Conservation (phyloP, 495 filamentous ascomycete species). For the Margaritispora aquatica region DNA sequence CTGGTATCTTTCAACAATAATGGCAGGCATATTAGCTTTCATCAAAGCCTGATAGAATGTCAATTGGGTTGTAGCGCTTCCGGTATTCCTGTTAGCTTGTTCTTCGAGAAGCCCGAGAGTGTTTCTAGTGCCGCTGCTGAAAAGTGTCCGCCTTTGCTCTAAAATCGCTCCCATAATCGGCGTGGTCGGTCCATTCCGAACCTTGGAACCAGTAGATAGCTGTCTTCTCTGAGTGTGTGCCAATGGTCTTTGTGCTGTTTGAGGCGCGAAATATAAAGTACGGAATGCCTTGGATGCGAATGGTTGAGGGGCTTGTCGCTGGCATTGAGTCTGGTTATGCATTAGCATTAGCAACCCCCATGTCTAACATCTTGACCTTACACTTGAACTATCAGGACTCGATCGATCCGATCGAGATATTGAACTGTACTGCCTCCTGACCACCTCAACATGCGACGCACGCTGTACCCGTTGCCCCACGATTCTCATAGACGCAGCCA, state of each 20-base stretch:
- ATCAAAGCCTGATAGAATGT: constrained; percentile 91
- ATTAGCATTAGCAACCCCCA: background rate
- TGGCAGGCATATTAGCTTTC: constrained; percentile 84
- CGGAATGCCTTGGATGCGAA: constrained; percentile 9
- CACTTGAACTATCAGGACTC: constrained; percentile 3
- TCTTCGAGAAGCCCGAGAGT: constrained; percentile 59
- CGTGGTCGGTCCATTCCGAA: constrained; percentile 9
- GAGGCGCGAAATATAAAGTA: constrained; percentile 13
- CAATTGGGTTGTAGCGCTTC: constrained; percentile 79
- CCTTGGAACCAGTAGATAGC: constrained; percentile 16
- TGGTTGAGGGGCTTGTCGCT: constrained; percentile 12
- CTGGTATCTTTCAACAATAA: constrained; percentile 83
- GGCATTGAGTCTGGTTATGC: too few species aligned
- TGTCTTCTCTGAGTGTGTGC: constrained; percentile 10
- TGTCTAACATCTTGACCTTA: background rate
- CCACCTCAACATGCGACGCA: constrained; percentile 3
- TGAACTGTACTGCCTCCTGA: constrained; percentile 9
- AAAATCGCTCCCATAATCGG: constrained; percentile 16
- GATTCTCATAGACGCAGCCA: constrained; percentile 37
- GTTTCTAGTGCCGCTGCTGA: constrained; percentile 28
- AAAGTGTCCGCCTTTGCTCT: constrained; percentile 18
- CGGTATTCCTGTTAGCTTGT: constrained; percentile 85
- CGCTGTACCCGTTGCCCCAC: constrained; percentile 11
- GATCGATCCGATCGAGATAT: background rate
- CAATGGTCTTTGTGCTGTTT: too few species aligned